Percentiles rank a stretch among this genome's conserved stretches.
Conservation (phyloP, 129 eudicot species). For the Lactuca sativa region DNA sequence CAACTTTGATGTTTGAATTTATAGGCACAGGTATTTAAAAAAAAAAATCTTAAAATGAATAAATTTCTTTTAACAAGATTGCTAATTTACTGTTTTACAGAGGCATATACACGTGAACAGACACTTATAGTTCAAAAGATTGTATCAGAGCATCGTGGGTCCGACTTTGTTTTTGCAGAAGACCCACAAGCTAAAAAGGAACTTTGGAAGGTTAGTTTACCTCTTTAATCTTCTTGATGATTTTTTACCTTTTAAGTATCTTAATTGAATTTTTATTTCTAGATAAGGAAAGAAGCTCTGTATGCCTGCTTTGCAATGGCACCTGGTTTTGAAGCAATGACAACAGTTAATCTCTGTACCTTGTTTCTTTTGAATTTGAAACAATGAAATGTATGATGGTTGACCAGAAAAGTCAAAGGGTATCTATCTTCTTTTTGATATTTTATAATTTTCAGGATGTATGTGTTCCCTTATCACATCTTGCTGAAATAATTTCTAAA, state of each 20-base stretch:
- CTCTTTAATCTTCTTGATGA: neutral
- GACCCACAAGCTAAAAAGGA: constrained; percentile 88
- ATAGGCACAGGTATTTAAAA: constrained; percentile 78
- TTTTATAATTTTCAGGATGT: constrained; percentile 59
- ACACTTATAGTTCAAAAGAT: constrained; percentile 85
- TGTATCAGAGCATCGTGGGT: constrained; percentile 77
- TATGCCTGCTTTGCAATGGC: constrained; percentile 98
- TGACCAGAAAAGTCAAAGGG: constrained; percentile 16
- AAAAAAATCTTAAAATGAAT: neutral
- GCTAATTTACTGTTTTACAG: constrained; percentile 41
- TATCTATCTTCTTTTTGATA: no score
- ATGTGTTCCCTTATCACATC: constrained; percentile 85
- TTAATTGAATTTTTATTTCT: constrained; percentile 8
- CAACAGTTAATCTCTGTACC: constrained; percentile 54
- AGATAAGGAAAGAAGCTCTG: constrained; percentile 99
- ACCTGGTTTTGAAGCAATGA: constrained; percentile 86
- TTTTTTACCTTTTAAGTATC: neutral
- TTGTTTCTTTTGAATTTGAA: constrained; percentile 6
- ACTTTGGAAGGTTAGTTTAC: constrained; percentile 83
- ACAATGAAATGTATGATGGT: neutral
- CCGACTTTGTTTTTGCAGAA: constrained; percentile 92
- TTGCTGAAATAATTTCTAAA: constrained; percentile 78
- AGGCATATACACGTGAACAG: constrained; percentile 94
- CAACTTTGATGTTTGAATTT: constrained; percentile 95
- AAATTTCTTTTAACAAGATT: neutral